Evolutionary conservation across 495 filamentous ascomycete species (phyloP), one percentile per base, ranked within the genome.

Genomic region (Podospora australis): DNA sequence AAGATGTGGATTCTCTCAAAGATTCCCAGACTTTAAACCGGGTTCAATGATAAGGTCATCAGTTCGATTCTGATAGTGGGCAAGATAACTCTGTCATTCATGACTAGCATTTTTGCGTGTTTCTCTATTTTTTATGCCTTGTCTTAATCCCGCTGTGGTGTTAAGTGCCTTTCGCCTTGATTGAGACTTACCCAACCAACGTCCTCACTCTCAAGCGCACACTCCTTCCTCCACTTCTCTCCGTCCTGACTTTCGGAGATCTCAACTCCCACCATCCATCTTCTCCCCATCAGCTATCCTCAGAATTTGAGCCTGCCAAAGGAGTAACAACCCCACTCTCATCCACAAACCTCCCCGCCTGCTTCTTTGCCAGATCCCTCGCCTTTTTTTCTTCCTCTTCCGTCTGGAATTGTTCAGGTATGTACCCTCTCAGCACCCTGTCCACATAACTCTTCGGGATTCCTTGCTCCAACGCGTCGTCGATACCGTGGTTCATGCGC

Each of bases 401-500:
- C 28, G n/a, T 16, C 11, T 49, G 43, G 8, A 44, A 46, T 45
- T 53, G 44, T 2, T 16, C 46, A 1, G 62, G 59, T 20, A 65
- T 52, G n/a, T 56, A 63, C 43, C 17, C 19, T 38, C 54, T 49
- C 39, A 65, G 2, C 23, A 65, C 58, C 3, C 9, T 6, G 1
- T 62, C 44, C 16, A 71, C 62, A 50, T 69, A 71, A 2, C 16
- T 4, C 29, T 21, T 9, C 1, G 66, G 67, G 26, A 74, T 40
- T 2, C 60, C 60, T 50, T 55, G 45, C 45, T n/a, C 17, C 29
- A 58, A 36, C 22, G 69, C 67, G n/a, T 74, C 67, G 1, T 55
- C 10, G 5, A 70, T 61, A 1, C 66, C 69, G 22, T 30, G 25
- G 30, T 68, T 68, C 63, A 74, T 70, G 9, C 71, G 59, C 9